phyloP scores from a whole-genome alignment of 75 land plant species.

The Cunninghamia lanceolata region DNA sequence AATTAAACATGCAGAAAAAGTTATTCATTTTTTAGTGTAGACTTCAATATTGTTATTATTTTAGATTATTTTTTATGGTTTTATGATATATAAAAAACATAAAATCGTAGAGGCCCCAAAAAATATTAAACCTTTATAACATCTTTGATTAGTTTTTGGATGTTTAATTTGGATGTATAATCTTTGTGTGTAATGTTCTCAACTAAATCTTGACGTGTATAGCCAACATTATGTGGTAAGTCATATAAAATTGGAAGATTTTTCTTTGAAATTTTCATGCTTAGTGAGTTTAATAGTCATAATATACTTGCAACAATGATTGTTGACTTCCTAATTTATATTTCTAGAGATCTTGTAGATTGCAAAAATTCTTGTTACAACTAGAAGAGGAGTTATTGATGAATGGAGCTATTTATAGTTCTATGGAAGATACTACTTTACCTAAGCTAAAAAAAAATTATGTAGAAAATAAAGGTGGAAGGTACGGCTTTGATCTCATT shows the following conservation, averaged over 20 bases:
- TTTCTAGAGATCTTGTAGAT: slow-evolving; percentile 22
- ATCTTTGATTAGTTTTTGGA: neutral
- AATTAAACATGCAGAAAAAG: no score
- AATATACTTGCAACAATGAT: neutral
- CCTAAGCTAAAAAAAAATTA: slow-evolving; percentile 34
- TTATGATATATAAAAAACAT: no score
- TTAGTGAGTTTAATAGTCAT: neutral
- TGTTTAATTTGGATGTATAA: neutral
- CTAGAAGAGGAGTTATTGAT: slow-evolving; percentile 34
- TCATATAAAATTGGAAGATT: neutral
- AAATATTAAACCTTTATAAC: neutral
- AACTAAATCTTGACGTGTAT: no score
- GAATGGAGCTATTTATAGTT: slow-evolving; percentile 18
- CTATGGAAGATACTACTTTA: slow-evolving; percentile 15
- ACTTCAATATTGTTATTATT: no score
- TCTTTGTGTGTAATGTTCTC: neutral
- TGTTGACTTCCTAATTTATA: neutral
- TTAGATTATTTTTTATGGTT: no score
- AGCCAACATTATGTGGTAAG: neutral
- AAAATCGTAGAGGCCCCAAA: neutral
- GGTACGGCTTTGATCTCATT: slow-evolving; percentile 29
- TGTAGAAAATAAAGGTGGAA: slow-evolving; percentile 70
- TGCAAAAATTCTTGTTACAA: slow-evolving; percentile 55
- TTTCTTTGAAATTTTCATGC: neutral
- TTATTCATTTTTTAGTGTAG: no score